Conservation (phyloP, 2,329 filamentous ascomycete species). For the Byssochlamys sp. region DNA sequence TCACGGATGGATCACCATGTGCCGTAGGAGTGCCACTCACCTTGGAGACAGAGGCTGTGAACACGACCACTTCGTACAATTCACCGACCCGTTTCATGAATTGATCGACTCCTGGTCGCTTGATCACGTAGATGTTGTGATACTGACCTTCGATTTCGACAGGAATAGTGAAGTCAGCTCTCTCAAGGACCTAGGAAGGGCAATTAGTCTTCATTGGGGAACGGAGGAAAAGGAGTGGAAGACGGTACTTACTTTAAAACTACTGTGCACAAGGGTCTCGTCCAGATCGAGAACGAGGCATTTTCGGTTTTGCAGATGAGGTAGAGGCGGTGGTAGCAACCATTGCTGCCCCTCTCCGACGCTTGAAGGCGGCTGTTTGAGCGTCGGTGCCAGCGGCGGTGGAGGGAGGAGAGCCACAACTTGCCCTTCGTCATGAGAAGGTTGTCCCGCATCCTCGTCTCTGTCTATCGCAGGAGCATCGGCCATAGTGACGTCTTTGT, state of each 20-base stretch:
- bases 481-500: constrained; percentile 55
- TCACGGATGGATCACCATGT: constrained; percentile 1
- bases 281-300: constrained; percentile 92
- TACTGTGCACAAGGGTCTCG: constrained; percentile 94
- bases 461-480: constrained; percentile 47
- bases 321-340: constrained; percentile 70
- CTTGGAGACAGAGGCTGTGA: constrained; percentile 97
- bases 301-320: constrained; percentile 76
- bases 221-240: neutral
- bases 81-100: constrained; percentile 99
- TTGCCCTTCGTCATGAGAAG: constrained; percentile 30
- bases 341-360: constrained; percentile 51
- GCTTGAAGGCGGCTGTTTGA: constrained; percentile 21
- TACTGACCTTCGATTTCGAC: constrained; percentile 98
- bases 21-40: constrained; percentile 40
- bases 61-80: constrained; percentile 95
- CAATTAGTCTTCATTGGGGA: constrained; percentile 7
- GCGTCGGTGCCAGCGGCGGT: constrained; percentile 38
- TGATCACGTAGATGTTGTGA: constrained; percentile 99
- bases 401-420: constrained; percentile 48
- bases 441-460: constrained; percentile 41
- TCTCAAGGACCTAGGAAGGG: constrained; percentile 68
- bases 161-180: constrained; percentile 97
- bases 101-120: constrained; percentile 92
- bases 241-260: constrained; percentile 87